Evolutionary conservation across 108 stramenopile species (phyloP).

Genomic region (Fistulifera solaris): DNA sequence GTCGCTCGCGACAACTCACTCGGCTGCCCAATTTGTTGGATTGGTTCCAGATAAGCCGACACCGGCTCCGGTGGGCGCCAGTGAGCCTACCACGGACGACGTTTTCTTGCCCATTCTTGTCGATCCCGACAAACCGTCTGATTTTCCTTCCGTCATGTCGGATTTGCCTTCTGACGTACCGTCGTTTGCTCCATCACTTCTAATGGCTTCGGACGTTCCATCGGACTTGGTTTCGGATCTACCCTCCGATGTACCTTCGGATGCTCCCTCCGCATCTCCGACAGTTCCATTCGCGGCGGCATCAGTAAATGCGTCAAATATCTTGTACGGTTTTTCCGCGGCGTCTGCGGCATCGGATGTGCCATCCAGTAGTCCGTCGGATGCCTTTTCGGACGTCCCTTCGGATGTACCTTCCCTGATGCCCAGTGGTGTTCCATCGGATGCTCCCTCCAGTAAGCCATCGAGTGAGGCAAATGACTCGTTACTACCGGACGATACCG

Average conservation of each 20-base stretch:
- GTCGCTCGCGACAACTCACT: too few species aligned
- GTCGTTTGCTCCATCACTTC: not conserved
- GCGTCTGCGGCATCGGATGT: not conserved
- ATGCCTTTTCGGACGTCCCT: not conserved
- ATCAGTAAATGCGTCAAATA: not conserved
- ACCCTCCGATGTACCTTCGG: constrained; percentile 1
- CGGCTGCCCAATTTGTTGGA: too few species aligned
- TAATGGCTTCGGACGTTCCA: not conserved
- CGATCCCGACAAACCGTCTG: too few species aligned
- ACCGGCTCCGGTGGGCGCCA: too few species aligned
- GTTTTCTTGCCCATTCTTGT: too few species aligned
- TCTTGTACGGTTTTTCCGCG: not conserved
- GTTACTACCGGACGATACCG: too few species aligned
- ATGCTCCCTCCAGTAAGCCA: not conserved
- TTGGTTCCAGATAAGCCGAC: too few species aligned
- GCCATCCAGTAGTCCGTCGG: not conserved
- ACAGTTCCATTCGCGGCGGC: not conserved
- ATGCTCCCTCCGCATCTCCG: constrained; percentile 1
- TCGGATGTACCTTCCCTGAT: constrained; percentile 4
- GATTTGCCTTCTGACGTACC: too few species aligned
- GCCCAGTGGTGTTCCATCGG: not conserved
- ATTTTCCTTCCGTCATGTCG: too few species aligned
- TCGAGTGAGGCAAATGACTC: not conserved
- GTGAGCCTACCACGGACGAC: too few species aligned
- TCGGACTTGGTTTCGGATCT: not conserved